Percentiles rank a stretch among this genome's conserved stretches.
Evolutionary conservation across 441 rosid genomes (phyloP).

Genomic region (Aquilaria agallochum): DNA sequence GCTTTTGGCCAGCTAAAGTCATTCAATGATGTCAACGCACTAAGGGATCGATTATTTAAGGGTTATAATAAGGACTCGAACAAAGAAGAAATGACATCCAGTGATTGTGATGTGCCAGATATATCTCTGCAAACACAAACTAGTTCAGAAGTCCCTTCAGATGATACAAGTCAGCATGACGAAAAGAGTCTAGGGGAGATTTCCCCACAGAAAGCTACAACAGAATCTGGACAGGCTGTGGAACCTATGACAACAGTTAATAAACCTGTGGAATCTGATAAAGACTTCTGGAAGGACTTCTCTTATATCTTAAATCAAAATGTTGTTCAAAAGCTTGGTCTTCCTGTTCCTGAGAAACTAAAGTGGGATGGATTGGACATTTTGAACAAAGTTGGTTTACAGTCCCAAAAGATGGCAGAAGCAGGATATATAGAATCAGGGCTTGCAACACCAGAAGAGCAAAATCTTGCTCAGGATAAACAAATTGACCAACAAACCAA

Average conservation of each 20-base stretch:
- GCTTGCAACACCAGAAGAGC: constrained; percentile 60
- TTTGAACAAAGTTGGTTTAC: constrained; percentile 65
- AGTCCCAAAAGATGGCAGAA: constrained; percentile 75
- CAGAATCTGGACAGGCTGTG: constrained; percentile 17
- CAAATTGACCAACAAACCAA: constrained; percentile 31
- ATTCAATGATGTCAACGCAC: constrained; percentile 47
- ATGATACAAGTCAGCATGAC: constrained; percentile 18
- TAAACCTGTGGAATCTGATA: constrained; percentile 35
- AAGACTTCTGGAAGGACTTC: constrained; percentile 67
- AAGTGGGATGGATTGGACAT: constrained; percentile 82
- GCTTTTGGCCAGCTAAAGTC: constrained; percentile 87
- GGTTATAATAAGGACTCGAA: constrained; percentile 13
- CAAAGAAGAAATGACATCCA: constrained; percentile 23
- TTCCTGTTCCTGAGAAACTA: constrained; percentile 56
- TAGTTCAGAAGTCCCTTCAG: constrained; percentile 23
- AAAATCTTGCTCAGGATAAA: constrained; percentile 37
- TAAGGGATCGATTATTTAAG: constrained; percentile 32
- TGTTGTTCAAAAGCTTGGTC: constrained; percentile 69
- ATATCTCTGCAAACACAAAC: constrained; percentile 25
- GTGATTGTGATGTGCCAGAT: constrained; percentile 23
- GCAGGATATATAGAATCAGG: constrained; percentile 82
- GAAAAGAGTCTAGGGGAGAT: constrained; percentile 20
- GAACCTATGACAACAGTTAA: constrained; percentile 28
- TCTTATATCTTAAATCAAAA: constrained; percentile 55
- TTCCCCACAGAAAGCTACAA: constrained; percentile 20